A percentile compares a stretch with the other conserved stretches of the same genome.
phyloP scores from a whole-genome alignment of 176 grass and related monocot species.

The Triticum turgidum region DNA sequence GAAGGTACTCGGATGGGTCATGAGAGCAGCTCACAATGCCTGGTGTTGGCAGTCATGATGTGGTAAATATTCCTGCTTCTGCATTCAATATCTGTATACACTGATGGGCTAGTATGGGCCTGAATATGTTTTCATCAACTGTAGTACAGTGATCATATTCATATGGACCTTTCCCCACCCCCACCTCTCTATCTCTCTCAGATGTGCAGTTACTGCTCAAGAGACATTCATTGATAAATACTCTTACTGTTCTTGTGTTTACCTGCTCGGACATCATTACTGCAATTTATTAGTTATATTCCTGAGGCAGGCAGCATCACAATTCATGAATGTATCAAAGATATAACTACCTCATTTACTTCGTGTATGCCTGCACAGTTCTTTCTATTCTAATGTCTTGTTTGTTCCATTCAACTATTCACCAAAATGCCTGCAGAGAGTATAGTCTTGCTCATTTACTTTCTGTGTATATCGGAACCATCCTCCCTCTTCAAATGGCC shows the following conservation, averaged over 20 bases:
- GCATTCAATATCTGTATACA: conserved; percentile 16
- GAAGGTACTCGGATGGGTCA: conserved; percentile 3
- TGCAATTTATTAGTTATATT: conserved; percentile 31
- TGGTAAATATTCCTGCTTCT: conserved; percentile 34
- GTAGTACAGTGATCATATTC: conserved; percentile 33
- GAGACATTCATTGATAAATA: conserved; percentile 37
- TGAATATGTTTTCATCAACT: conserved; percentile 36
- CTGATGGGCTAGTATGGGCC: conserved; percentile 21
- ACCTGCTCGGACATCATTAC: conserved; percentile 30
- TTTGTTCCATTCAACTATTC: conserved; percentile 47
- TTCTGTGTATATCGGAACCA: conserved; percentile 20
- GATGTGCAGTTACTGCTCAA: conserved; percentile 42
- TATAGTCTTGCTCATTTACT: conserved; percentile 30
- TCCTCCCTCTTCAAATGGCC: conserved; percentile 39
- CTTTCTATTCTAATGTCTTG: conserved; percentile 42
- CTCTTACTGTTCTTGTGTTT: conserved; percentile 30
- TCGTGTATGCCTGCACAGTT: conserved; percentile 27
- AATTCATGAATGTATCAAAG: conserved; percentile 33
- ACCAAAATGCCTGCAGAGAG: conserved; percentile 40
- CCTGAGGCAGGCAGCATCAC: conserved; percentile 6
- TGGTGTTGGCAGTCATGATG: conserved; percentile 18
- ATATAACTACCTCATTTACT: conserved; percentile 35
- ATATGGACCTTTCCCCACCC: conserved; percentile 5
- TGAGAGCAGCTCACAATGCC: conserved; percentile 11
- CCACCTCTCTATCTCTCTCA: conserved; percentile 14